Conservation (phyloP, 2,329 filamentous ascomycete species). For the Meredithiella fracta region DNA sequence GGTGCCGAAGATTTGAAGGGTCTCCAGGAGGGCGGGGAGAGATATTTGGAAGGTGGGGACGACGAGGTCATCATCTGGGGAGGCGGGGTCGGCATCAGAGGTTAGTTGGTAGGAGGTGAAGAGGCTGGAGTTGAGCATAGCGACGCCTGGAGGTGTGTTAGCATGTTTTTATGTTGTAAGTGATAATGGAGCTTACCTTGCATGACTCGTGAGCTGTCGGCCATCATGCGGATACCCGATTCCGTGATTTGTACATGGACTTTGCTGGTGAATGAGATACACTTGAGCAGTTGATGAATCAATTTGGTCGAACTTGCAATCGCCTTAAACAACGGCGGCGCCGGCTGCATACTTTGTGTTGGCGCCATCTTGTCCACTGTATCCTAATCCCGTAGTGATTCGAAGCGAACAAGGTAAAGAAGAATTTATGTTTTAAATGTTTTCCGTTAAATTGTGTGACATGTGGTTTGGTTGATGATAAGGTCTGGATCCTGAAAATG, state of each 20-base stretch:
- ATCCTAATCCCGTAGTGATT: conserved; percentile 17
- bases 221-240: conserved; percentile 73
- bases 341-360: conserved; percentile 2
- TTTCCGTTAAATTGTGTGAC: neutral
- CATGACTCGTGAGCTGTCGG: conserved; percentile 78
- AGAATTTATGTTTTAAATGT: neutral
- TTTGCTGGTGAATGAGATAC: conserved; percentile 42
- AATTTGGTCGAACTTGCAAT: conserved; percentile 65
- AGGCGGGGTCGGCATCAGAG: conserved; percentile 24
- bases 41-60: conserved; percentile 73
- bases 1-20: conserved; percentile 88
- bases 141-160: conserved; percentile 24
- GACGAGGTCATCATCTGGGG: neutral
- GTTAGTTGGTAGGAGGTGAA: conserved; percentile 75
- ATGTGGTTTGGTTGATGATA: neutral
- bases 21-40: conserved; percentile 74
- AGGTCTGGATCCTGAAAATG: conserved; percentile 13
- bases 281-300: conserved; percentile 46
- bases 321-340: conserved; percentile 48
- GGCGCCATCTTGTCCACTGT: too few species aligned
- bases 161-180: neutral
- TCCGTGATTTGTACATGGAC: conserved; percentile 58
- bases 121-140: conserved; percentile 73
- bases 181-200: conserved; percentile 45
- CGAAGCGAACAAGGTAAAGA: conserved; percentile 15